Percentiles rank a stretch among this genome's conserved stretches.
Conservation (phyloP, 2,329 filamentous ascomycete genomes). For the Ophiostoma sp. region DNA sequence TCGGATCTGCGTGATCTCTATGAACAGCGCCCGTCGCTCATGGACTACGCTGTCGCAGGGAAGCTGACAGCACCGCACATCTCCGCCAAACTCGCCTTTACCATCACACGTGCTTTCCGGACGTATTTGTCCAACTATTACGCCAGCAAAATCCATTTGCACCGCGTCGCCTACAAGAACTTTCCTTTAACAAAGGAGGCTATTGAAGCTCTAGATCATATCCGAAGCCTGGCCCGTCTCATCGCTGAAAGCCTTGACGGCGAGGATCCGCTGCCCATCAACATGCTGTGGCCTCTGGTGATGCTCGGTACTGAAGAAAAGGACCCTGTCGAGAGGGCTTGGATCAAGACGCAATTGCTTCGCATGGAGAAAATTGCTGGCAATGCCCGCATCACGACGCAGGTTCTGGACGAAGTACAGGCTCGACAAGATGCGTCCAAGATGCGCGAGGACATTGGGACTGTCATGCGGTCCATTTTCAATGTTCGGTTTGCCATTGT, state of each 20-base stretch:
- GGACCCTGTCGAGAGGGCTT: conserved; percentile 46
- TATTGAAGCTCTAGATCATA: conserved; percentile 49
- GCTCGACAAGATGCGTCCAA: conserved; percentile 44
- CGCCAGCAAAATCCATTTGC: conserved; percentile 56
- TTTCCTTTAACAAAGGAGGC: conserved; percentile 55
- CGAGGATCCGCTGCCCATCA: conserved; percentile 53
- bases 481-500: conserved; percentile 56
- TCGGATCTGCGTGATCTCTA: conserved; percentile 52
- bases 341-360: conserved; percentile 53
- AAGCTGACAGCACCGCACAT: conserved; percentile 50
- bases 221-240: conserved; percentile 48
- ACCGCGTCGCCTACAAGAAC: conserved; percentile 57
- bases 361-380: conserved; percentile 48
- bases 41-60: conserved; percentile 57
- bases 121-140: conserved; percentile 59
- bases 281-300: conserved; percentile 58
- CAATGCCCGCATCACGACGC: conserved; percentile 48
- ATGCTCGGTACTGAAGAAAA: conserved; percentile 58
- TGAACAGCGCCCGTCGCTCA: conserved; percentile 53
- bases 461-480: conserved; percentile 51
- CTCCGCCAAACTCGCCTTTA: conserved; percentile 49
- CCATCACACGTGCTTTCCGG: conserved; percentile 53
- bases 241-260: conserved; percentile 45
- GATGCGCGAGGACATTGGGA: conserved; percentile 46
- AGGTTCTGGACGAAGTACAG: conserved; percentile 49